Evolutionary conservation across 2,329 filamentous ascomycete genomes (phyloP).

Genomic region (Calonectria ilicicola): DNA sequence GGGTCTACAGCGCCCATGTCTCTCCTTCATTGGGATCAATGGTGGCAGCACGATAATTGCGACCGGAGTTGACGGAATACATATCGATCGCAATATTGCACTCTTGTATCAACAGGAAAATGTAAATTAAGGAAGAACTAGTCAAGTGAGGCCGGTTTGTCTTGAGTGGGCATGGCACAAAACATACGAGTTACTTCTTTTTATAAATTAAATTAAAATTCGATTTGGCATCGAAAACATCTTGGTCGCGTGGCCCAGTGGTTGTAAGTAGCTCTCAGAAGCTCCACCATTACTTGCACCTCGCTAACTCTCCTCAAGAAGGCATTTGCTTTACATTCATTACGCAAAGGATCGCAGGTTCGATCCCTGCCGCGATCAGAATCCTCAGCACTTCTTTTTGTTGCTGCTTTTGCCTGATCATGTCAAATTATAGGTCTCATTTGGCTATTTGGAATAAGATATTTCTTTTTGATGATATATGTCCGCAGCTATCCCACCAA

Average conservation of each 20-base stretch:
- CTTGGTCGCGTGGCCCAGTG: conserved; percentile 33
- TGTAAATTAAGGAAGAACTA: too few species aligned
- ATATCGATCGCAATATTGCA: background rate
- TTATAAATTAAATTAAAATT: background rate
- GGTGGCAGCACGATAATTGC: background rate
- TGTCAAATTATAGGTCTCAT: too few species aligned
- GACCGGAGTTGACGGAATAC: background rate
- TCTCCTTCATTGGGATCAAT: too few species aligned
- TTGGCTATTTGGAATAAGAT: too few species aligned
- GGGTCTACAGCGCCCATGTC: background rate
- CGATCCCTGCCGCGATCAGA: conserved; percentile 38
- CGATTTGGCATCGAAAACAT: background rate
- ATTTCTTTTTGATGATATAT: too few species aligned
- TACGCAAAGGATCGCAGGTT: conserved; percentile 39
- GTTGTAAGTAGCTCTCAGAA: conserved; percentile 1
- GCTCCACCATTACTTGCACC: background rate
- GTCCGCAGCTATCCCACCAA: too few species aligned
- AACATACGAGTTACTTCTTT: too few species aligned
- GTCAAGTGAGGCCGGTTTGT: background rate
- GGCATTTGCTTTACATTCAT: conserved; percentile 31
- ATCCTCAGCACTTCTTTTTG: background rate
- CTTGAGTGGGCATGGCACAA: background rate
- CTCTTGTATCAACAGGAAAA: too few species aligned
- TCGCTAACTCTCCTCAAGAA: background rate
- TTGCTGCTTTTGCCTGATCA: background rate